A percentile compares a stretch with the other conserved stretches of the same genome.
Conservation (phyloP, 805 yeast species). For the Debaryomyces castellii region DNA sequence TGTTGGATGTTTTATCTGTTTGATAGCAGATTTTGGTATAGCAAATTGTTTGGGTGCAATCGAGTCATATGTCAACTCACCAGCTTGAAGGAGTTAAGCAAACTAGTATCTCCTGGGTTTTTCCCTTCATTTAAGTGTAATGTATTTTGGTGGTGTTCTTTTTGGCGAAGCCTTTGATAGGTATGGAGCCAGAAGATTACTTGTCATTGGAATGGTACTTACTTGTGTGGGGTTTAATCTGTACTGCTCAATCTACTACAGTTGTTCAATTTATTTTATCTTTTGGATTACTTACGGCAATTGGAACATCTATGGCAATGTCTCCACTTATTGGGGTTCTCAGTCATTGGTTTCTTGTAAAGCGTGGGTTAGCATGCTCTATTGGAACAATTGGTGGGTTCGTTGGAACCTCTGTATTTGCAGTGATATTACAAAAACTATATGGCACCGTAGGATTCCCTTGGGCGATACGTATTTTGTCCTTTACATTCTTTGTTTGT, state of each 20-base stretch:
- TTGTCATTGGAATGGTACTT: conserved; percentile 19
- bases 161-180: conserved; percentile 29
- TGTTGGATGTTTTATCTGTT: conserved; percentile 26
- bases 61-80: conserved; percentile 23
- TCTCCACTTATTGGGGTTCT: conserved; percentile 26
- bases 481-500: conserved; percentile 19
- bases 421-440: conserved; percentile 24
- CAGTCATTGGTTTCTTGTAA: conserved; percentile 26
- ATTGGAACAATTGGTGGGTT: conserved; percentile 30
- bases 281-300: conserved; percentile 24
- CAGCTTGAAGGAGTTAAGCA: conserved; percentile 18
- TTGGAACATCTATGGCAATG: conserved; percentile 29
- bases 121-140: conserved; percentile 28
- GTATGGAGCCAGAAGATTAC: conserved; percentile 22
- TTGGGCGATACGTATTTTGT: conserved; percentile 27
- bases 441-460: conserved; percentile 25
- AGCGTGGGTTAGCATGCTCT: conserved; percentile 27
- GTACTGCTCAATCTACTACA: conserved; percentile 22
- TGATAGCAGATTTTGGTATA: conserved; percentile 27
- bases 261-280: conserved; percentile 26
- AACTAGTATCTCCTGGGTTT: conserved; percentile 32
- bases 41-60: conserved; percentile 29
- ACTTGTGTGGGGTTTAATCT: conserved; percentile 23
- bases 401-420: conserved; percentile 26
- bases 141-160: conserved; percentile 28